Conservation (phyloP, 257 asterid species). For the Primulina eburnea region DNA sequence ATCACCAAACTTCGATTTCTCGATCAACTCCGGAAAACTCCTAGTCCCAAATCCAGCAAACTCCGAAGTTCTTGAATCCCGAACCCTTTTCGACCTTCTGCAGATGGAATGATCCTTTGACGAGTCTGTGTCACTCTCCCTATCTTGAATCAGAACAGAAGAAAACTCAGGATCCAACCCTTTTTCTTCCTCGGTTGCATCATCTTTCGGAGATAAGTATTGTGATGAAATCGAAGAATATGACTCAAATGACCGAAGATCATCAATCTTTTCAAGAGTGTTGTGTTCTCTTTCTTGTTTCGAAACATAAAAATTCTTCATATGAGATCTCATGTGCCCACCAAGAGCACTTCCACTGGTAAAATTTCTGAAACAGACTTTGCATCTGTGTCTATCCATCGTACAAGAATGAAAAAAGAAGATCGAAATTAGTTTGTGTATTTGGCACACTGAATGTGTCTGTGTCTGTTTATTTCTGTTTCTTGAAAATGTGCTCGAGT, state of each 20-base stretch:
- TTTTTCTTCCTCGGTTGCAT: conserved; percentile 21
- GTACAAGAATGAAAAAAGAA: background rate
- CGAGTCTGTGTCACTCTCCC: conserved; percentile 69
- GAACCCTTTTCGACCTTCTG: conserved; percentile 50
- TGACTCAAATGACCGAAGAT: conserved; percentile 30
- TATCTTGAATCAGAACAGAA: conserved; percentile 44
- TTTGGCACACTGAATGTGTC: too few species aligned
- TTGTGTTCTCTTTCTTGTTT: conserved; percentile 6
- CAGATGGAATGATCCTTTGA: conserved; percentile 31
- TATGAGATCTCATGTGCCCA: conserved; percentile 94
- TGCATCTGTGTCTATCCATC: conserved; percentile 83
- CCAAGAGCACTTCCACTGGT: conserved; percentile 84
- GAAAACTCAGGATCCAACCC: conserved; percentile 30
- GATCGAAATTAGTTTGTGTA: too few species aligned
- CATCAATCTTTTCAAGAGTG: conserved; percentile 22
- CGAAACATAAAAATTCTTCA: conserved; percentile 37
- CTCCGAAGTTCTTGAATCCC: conserved; percentile 36
- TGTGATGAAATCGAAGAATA: conserved; percentile 26
- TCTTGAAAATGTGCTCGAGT: conserved; percentile 15
- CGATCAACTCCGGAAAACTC: background rate
- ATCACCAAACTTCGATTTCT: conserved; percentile 25
- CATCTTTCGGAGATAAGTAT: conserved; percentile 8
- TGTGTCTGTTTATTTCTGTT: conserved; percentile 3
- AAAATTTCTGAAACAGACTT: conserved; percentile 58
- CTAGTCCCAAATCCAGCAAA: background rate